Evolutionary conservation across 257 asterid species (phyloP).

Genomic region (Salvia miltiorrhiza): DNA sequence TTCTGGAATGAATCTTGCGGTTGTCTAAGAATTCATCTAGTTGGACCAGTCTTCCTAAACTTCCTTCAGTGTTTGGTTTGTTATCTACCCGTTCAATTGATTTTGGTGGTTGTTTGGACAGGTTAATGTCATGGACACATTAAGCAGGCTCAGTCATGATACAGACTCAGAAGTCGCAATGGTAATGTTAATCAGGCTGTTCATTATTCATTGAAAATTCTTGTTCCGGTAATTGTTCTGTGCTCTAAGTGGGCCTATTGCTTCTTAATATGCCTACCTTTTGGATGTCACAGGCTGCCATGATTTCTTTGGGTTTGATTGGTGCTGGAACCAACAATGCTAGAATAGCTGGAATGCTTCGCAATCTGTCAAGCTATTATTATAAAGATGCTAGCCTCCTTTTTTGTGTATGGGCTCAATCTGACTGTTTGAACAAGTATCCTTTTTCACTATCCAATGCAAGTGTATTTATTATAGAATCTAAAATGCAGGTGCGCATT

Average conservation of each 20-base stretch:
- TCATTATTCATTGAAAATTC: neutral
- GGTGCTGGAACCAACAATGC: conserved; percentile 99
- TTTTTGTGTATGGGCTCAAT: conserved; percentile 63
- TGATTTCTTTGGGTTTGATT: conserved; percentile 82
- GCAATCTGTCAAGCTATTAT: conserved; percentile 93
- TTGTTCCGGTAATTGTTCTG: neutral
- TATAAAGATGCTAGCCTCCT: conserved; percentile 95
- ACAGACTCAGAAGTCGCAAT: conserved; percentile 95
- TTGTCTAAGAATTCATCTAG: neutral
- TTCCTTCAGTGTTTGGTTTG: neutral
- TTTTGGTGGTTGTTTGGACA: conserved; percentile 35
- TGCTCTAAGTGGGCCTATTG: neutral
- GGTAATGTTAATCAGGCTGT: conserved; percentile 37
- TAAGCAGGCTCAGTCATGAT: conserved; percentile 99
- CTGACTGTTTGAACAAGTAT: neutral
- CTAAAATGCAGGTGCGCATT: conserved; percentile 71
- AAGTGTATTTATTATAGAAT: neutral
- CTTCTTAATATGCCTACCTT: conserved; percentile 1
- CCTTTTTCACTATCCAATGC: neutral
- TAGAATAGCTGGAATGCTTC: conserved; percentile 98
- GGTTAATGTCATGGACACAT: conserved; percentile 99
- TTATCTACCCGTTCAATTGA: conserved; percentile 8
- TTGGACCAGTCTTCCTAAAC: neutral
- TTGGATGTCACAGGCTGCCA: conserved; percentile 63
- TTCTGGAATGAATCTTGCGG: neutral